Evolutionary conservation across 2,329 filamentous ascomycete genomes (phyloP).

Genomic region (Arthrocladium fulminans): DNA sequence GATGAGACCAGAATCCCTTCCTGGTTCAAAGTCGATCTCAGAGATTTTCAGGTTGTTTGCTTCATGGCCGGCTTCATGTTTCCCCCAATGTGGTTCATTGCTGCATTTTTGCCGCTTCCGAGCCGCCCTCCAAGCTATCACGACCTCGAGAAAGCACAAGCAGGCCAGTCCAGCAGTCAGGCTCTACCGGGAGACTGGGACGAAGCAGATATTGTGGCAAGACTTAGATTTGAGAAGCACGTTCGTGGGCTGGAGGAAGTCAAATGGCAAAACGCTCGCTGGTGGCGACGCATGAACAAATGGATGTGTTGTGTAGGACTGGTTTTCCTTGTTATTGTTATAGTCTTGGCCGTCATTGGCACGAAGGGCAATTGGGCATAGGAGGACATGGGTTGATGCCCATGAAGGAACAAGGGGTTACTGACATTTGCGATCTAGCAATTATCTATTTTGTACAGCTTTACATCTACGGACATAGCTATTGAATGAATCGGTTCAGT

Average conservation of each 20-base stretch:
- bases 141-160: conserved; percentile 29
- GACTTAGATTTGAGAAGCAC: conserved; percentile 24
- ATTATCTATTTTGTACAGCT: too few species aligned
- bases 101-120: conserved; percentile 64
- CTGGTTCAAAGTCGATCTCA: conserved; percentile 43
- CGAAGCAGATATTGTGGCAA: conserved; percentile 32
- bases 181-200: conserved; percentile 12
- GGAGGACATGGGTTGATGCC: background rate
- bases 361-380: conserved; percentile 8
- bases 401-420: too few species aligned
- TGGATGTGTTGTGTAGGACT: conserved; percentile 52
- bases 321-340: conserved; percentile 46
- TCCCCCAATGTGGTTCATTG: conserved; percentile 72
- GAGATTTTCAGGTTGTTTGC: conserved; percentile 7
- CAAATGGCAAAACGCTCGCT: conserved; percentile 50
- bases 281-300: conserved; percentile 56
- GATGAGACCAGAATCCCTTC: conserved; percentile 49
- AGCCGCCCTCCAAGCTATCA: conserved; percentile 46
- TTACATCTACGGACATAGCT: too few species aligned
- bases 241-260: conserved; percentile 39
- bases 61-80: conserved; percentile 72
- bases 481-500: too few species aligned
- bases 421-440: too few species aligned
- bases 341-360: conserved; percentile 32
- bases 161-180: conserved; percentile 23